phyloP scores from a whole-genome alignment of 2,329 filamentous ascomycete species.

The Apiospora arundinis region DNA sequence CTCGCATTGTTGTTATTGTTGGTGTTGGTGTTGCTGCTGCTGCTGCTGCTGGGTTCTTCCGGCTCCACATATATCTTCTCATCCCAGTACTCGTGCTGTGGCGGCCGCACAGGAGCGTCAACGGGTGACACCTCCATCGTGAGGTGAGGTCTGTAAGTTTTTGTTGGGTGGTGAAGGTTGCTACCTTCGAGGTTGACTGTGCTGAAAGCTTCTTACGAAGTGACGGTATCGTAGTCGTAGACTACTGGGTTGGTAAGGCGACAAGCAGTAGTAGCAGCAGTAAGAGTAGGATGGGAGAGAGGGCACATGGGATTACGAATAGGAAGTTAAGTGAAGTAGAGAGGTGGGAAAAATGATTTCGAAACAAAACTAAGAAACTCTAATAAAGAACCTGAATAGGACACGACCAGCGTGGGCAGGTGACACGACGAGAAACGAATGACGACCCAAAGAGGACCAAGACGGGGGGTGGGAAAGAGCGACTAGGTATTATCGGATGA shows the following conservation, averaged over 20 bases:
- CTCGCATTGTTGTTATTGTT: not conserved
- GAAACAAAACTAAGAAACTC: conserved; percentile 13
- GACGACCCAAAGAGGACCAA: conserved; percentile 3
- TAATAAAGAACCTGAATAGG: not conserved
- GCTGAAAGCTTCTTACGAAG: not conserved
- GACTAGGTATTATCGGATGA: conserved; percentile 2
- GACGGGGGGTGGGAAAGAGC: not conserved
- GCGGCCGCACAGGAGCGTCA: not conserved
- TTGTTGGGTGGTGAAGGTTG: not conserved
- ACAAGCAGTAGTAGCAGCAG: not conserved
- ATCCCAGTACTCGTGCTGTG: conserved; percentile 20
- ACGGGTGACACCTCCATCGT: conserved; percentile 13
- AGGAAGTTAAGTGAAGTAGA: not conserved
- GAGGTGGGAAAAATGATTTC: not conserved
- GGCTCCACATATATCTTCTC: conserved; percentile 18
- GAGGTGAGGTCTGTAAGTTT: too few species aligned
- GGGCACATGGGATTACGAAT: not conserved
- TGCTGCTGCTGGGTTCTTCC: not conserved
- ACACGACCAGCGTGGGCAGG: conserved; percentile 20
- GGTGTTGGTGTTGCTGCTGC: not conserved
- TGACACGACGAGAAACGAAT: conserved; percentile 4
- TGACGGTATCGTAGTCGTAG: not conserved
- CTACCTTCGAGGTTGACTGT: not conserved
- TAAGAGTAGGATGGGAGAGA: not conserved
- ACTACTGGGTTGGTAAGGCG: not conserved